Evolutionary conservation across 1,139 yeast genomes (phyloP), one percentile per base, ranked within the genome.

Genomic region (Citeromyces hawaiiensis): DNA sequence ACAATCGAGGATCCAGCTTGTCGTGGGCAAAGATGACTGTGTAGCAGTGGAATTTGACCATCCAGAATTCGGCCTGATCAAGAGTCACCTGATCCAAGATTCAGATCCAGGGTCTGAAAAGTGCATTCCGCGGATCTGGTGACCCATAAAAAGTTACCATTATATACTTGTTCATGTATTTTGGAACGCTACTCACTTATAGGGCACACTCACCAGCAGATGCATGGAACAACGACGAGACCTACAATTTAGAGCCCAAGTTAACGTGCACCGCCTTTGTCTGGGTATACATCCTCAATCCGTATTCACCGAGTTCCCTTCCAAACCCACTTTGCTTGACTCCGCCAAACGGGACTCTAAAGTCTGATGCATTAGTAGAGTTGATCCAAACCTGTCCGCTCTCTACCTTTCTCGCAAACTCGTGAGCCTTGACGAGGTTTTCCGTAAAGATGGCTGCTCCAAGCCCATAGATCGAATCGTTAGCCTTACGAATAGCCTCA

Each of bases 321-420:
- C 80, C 80, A 39, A 69, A 60, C 51, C 80, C 80, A 46, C 73
- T 66, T 65, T 64, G 57, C 59, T 73, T 73, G 42, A 50, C 55
- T n/a, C 62, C 62, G 48, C 80, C 80, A 47, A 73, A 73, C 43
- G 80, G 80, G 52, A 72, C 59, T 50, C 70, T 72, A 40, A 54
- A 53, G 48, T 72, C 79, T 29, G 75, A 68, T 50, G 73, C 77
- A 54, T 72, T 71, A 35, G 77, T 68, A 15, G 72, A 65, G 54
- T 73, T 73, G 48, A 73, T 72, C 69, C 75, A 73, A 31, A 73
- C 72, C 66, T 69, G 72, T 40, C 80, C 80, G 23, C 74, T 62
- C 49, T 49, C 45, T 45, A 57, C 15, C 45, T 52, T 46, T n/a
- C 41, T 46, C 3, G 48, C 48, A 37, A 46, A 40, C 11, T 38